phyloP scores from a whole-genome alignment of 305 asterid species.

The Rubia tinctorum region DNA sequence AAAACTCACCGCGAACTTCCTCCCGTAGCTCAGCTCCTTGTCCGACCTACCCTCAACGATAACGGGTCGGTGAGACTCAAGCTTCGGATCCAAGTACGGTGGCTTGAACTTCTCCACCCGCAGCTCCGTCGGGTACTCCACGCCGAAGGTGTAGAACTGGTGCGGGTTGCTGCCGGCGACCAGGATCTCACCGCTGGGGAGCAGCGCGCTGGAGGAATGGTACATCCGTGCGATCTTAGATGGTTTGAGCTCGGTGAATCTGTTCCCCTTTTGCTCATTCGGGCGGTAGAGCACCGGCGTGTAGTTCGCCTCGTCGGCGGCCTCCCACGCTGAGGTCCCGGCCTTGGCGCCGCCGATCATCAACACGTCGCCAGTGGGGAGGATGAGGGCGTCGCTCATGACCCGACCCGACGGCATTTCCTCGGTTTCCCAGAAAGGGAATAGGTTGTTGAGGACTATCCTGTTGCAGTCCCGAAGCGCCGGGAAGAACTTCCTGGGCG shows the following conservation, averaged over 20 bases:
- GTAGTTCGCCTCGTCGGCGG: conserved; percentile 58
- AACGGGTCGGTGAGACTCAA: conserved; percentile 33
- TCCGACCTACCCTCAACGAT: conserved; percentile 29
- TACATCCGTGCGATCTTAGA: conserved; percentile 78
- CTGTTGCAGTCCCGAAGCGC: conserved; percentile 73
- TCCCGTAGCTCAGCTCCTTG: conserved; percentile 41
- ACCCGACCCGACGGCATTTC: conserved; percentile 70
- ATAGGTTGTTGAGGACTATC: conserved; percentile 26
- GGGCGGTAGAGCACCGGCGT: conserved; percentile 65
- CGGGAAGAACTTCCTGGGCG: conserved; percentile 46
- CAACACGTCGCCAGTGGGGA: conserved; percentile 75
- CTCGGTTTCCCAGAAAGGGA: conserved; percentile 59
- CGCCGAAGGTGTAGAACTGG: conserved; percentile 39
- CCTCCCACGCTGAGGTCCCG: conserved; percentile 81
- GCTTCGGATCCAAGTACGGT: conserved; percentile 57
- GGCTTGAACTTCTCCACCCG: conserved; percentile 87
- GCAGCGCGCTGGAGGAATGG: conserved; percentile 58
- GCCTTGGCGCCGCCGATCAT: conserved; percentile 66
- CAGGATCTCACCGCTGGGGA: conserved; percentile 60
- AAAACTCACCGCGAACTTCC: conserved; percentile 30
- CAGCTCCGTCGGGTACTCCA: conserved; percentile 56
- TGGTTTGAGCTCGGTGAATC: conserved; percentile 50
- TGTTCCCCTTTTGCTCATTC: conserved; percentile 28
- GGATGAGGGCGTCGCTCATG: conserved; percentile 74
- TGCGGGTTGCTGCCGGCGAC: conserved; percentile 88